Base-by-base conservation (phyloP, 1,284 basidiomycete species). In the Caloboletus firmus region DNA sequence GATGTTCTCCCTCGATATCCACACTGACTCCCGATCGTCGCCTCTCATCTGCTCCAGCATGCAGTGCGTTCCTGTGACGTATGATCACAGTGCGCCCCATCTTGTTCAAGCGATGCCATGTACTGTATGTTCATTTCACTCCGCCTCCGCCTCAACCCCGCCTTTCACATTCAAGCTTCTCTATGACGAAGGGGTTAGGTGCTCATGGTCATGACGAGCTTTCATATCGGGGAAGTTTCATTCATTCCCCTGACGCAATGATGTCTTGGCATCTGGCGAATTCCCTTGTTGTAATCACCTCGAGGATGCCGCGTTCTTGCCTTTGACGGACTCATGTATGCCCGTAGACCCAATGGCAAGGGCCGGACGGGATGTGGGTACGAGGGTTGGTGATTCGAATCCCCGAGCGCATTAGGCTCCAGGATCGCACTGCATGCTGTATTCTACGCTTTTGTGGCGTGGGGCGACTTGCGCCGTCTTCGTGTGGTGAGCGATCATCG, bases 81-180 rank as follows among this genome's bases (percentile, higher is more conserved):
- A 67, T 39, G 40, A 67, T 40, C 44, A 36, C 52, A 31, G 45
- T 42, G 22, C 28, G 47, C 37, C n/a, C 28, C 47, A 24, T 48
- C 24, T 24, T 40, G 24, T 45, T 18, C 37, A 43, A n/a, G 35
- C 35, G 59, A 47, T 32, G 30, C 47, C 32, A 50, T 52, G 26
- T n/a, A n/a, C n/a, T 24, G 5, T 57, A 40, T 45, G 1, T 55
- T 61, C 54, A 55, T 65, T 52, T 50, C 24, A 44, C 60, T 55
- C 62, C 62, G 54, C 66, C 59, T 61, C 66, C 67, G 67, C 61
- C 42, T 57, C 61, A 64, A 59, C 64, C 65, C 67, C 62, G 53
- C 62, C 52, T 57, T 57, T 60, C 43, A 41, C 61, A 45, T 49
- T 41, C 44, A 42, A 26, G 58, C 51, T 66, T 55, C 52, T 52